Base-by-base conservation (phyloP, 2,329 filamentous ascomycete genomes). In the Cryphonectria carpinicola region DNA sequence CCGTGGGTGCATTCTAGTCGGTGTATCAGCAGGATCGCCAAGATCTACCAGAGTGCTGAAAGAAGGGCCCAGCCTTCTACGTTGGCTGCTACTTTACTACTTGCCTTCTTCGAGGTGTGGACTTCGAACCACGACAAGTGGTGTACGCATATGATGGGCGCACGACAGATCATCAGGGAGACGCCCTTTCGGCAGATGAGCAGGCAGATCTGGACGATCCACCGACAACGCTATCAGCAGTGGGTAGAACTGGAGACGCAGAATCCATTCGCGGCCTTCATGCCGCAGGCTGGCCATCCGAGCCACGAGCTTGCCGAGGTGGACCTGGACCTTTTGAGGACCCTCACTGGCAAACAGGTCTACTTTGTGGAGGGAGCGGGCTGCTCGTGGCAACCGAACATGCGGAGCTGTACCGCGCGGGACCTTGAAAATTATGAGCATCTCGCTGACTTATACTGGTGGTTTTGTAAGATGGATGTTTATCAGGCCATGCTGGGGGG, bases 81-180 rank as follows among this genome's bases (percentile, higher is more conserved):
- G 0, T 83, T 98, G n/a, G 95, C 95, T 10, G 94, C 95, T 2
- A 94, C 93, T 0, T 84, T 98, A 49, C 83, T 98, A 10, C 86
- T 99, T 10, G 93, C 91, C 0, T 98, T 94, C 79, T 98, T 97
- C 77, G 96, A 98, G 79, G 93, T 98, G 25, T 96, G 95, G 90
- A 92, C 92, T 49, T 95, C 94, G 32, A 95, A 99, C 75, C 95
- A 98, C 76, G 90, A 92, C 69, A 97, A 97, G 79, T 99, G 96
- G 96, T 96, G 93, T 77, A 95, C 93, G 73, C 96, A 98, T 81
- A 84, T 98, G 52, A 89, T 93, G 64, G 96, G 96, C 17, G 93
- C 94, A 13, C 90, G 92, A 56, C 92, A 95, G 73, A 86, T 98
- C 41, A 86, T 98, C 37, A 88, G 89, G 67, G 95, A 98, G 78